Conservation (phyloP, 1,139 yeast genomes). For the Yamadazyma friedrichii region DNA sequence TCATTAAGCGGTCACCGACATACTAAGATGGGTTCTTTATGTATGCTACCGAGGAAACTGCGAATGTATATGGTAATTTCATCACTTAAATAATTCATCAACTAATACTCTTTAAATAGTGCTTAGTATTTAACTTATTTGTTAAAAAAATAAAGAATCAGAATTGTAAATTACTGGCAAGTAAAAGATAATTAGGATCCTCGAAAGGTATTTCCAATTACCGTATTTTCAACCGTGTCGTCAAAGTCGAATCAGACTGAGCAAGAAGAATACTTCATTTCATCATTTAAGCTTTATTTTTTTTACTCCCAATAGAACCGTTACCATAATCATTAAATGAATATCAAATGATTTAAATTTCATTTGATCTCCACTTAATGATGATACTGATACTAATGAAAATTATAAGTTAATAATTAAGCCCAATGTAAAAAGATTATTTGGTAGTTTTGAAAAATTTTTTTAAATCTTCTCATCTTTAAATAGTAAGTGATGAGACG, state of each 20-base stretch:
- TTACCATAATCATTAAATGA: no score
- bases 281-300: constrained; percentile 36
- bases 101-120: constrained; percentile 17
- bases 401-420: constrained; percentile 15
- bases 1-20: constrained; percentile 76
- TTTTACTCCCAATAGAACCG: not conserved
- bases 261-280: constrained; percentile 69
- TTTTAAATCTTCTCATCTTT: constrained; percentile 1
- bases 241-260: constrained; percentile 85
- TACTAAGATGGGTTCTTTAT: constrained; percentile 75
- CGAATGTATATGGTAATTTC: constrained; percentile 81
- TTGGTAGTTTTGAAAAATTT: constrained; percentile 1
- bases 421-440: constrained; percentile 15
- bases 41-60: constrained; percentile 93
- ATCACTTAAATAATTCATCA: constrained; percentile 49
- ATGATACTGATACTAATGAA: not conserved
- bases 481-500: constrained; percentile 3
- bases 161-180: constrained; percentile 82
- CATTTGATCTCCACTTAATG: not conserved
- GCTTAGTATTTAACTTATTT: constrained; percentile 17
- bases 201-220: constrained; percentile 28
- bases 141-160: constrained; percentile 41
- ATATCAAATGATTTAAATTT: no score
- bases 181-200: constrained; percentile 49
- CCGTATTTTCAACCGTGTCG: constrained; percentile 75